phyloP scores from a whole-genome alignment of 345 rosid species.

The Luvunga scandens region DNA sequence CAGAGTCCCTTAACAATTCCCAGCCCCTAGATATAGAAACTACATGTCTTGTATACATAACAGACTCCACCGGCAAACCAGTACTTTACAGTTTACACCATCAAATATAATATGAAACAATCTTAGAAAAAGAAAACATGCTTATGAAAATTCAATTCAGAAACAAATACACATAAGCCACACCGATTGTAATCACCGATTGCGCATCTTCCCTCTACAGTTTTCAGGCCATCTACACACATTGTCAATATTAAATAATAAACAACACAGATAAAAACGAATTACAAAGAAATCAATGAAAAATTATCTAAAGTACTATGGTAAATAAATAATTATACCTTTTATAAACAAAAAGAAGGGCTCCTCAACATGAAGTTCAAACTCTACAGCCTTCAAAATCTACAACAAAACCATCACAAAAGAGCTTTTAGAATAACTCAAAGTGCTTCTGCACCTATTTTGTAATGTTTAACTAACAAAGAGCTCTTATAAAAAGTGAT shows the following conservation, averaged over 20 bases:
- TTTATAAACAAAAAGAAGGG: slow-evolving; percentile 43
- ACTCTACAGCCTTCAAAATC: slow-evolving; percentile 31
- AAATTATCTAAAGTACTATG: background rate
- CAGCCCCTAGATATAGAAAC: background rate
- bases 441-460: background rate
- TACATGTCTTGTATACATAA: background rate
- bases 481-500: background rate
- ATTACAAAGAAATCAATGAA: background rate
- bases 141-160: background rate
- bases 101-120: background rate
- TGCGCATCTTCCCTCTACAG: slow-evolving; percentile 50
- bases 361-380: slow-evolving; percentile 50
- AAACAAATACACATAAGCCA: background rate
- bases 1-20: background rate
- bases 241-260: slow-evolving; percentile 2
- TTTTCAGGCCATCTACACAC: slow-evolving; percentile 42
- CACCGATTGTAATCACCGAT: slow-evolving; percentile 37
- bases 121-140: background rate
- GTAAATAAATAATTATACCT: slow-evolving; percentile 30
- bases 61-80: background rate
- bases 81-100: background rate
- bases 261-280: background rate
- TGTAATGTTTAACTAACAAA: background rate
- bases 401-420: slow-evolving; percentile 9
- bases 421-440: slow-evolving; percentile 1